Evolutionary conservation across 257 asterid species (phyloP), one percentile per base, ranked within the genome.

Genomic region (Nicotiana tomentosiformis): DNA sequence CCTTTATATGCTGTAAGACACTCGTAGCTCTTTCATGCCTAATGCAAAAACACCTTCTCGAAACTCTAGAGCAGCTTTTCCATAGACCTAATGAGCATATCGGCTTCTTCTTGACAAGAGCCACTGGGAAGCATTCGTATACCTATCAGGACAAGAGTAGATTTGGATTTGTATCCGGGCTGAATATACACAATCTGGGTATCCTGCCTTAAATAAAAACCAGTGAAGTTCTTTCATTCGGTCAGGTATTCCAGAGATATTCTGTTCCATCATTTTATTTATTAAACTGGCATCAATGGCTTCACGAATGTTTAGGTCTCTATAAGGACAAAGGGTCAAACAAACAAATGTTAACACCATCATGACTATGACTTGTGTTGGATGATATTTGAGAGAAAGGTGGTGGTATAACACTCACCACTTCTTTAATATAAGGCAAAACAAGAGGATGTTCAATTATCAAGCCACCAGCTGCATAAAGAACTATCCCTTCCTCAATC

Each of bases 381-480:
- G 58, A 7, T 43, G 58, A 66, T 14, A 23, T 26, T 64, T 51
- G 65, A 66, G 83, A 61, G 60, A 43, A 18, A 76, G 61, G 77
- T 35, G 10, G 67, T 43, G 16, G 18, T 10, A 43, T 67, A 72
- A 77, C 81, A 88, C 95, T 57, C 15, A 93, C 98, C 97, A 95
- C 97, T 87, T 93, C 88, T 85, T 93, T 94, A 6, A 96, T 92
- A 49, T 86, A 91, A 16, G 99, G 98, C 77, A 91, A 83, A 82
- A 94, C 84, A 79, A 94, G 88, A 82, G 98, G 97, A 86, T 96
- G 97, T 85, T 96, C 99, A 16, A 96, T 92, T 67, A 96, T 94
- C 62, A 96, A 90, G 60, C 93, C 99, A 78, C 99, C 99, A 29
- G 99, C 99, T 32, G 95, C 99, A 86, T 93, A 83, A 57, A 94